Evolutionary conservation across 2,329 filamentous ascomycete species (phyloP), one percentile per base, ranked within the genome.

Genomic region (Elsinoe fawcettii): DNA sequence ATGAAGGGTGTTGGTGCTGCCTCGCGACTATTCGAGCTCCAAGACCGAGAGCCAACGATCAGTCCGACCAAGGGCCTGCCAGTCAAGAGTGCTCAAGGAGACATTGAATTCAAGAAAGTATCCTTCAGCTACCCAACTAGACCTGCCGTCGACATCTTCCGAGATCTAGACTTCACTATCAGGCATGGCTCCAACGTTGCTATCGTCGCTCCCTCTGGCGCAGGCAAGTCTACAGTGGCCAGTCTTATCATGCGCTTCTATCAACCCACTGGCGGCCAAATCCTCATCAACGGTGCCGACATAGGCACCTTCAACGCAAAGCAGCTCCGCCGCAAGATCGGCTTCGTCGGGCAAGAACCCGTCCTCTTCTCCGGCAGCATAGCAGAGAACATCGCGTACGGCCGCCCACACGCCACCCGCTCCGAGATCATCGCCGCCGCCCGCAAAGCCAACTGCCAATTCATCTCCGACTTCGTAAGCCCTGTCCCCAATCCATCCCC

Each of bases 1-100:
- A 99, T 99, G 93, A 99, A 99, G 72, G 95, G 95, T 41, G 92
- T 96, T 3, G 93, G 95, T 66, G 93, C 93, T 41, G 93, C 93
- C n/a, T 95, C 87, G 66, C 87, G 93, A 60, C 78, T 99, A 1
- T 99, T 99, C 67, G 93, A 99, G 69, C 80, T 99, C 5, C 91
- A 97, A 69, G 93, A 99, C 70, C 85, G 93, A 61, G 78, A 88
- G 59, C 88, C 91, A 0, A 86, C 84, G 2, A 95, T 97, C 60
- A 86, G 86, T n/a, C 84, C 91, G 18, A 99, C 95, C 0, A 84
- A 86, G 55, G 93, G 93, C 61, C 69, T 78, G 27, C 86, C 83
- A 59, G 90, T 99, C 27, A 80, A 77, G 56, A 95, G 90, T 22
- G 92, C 92, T 0, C 86, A 90, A 62, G 93, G 93, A 1, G 82